Evolutionary conservation across 306 rosid species (phyloP).

Genomic region (Vigna angularis): DNA sequence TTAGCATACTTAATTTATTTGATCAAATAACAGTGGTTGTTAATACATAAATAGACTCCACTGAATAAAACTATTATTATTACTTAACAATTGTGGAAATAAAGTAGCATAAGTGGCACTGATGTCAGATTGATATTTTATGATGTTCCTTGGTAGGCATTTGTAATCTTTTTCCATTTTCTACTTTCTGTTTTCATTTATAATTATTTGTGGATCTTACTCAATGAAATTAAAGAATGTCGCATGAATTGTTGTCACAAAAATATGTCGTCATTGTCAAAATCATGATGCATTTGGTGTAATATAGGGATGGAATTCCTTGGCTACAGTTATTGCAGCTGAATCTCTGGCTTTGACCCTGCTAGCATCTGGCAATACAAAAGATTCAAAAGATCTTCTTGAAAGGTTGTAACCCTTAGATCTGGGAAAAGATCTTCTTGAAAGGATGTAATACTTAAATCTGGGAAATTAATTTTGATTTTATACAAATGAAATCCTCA

Average conservation of each 20-base stretch:
- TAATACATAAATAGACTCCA: slow-evolving; percentile 16
- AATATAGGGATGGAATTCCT: slow-evolving; percentile 79
- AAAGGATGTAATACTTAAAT: slow-evolving; percentile 57
- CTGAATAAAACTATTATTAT: slow-evolving; percentile 8
- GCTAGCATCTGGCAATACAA: slow-evolving; percentile 59
- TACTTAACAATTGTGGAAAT: slow-evolving; percentile 2
- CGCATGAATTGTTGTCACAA: slow-evolving; percentile 12
- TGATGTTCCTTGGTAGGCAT: slow-evolving; percentile 14
- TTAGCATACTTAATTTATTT: slow-evolving; percentile 20
- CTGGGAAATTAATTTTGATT: slow-evolving; percentile 23
- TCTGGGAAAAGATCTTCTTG: slow-evolving; percentile 66
- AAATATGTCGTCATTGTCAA: slow-evolving; percentile 24
- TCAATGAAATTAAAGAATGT: slow-evolving; percentile 37
- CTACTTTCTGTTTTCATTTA: slow-evolving; percentile 36
- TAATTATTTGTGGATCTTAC: slow-evolving; percentile 16
- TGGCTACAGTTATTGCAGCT: slow-evolving; percentile 78
- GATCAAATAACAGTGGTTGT: slow-evolving; percentile 5
- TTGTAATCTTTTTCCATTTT: slow-evolving; percentile 31
- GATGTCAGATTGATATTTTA: slow-evolving; percentile 4
- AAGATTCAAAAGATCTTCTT: slow-evolving; percentile 83
- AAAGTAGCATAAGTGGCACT: not conserved
- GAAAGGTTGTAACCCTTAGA: slow-evolving; percentile 62
- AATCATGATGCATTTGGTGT: slow-evolving; percentile 35
- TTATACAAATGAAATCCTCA: slow-evolving; percentile 23
- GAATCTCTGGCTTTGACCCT: slow-evolving; percentile 79